A percentile compares a stretch with the other conserved stretches of the same genome.
Conservation (phyloP, 495 filamentous ascomycete genomes). For the Lindgomyces ingoldianus region DNA sequence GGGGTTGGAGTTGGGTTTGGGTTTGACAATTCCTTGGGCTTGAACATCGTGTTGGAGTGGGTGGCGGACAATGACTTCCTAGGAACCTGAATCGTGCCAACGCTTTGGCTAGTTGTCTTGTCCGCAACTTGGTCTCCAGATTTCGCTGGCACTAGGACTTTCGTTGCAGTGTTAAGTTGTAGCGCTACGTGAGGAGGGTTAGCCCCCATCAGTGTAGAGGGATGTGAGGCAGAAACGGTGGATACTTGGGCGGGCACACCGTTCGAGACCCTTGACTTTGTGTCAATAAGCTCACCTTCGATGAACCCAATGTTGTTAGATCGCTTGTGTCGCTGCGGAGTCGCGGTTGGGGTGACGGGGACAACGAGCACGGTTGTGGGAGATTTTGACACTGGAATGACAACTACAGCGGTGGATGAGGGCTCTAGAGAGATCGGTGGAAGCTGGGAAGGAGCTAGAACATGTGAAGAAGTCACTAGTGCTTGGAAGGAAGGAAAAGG, state of each 20-base stretch:
- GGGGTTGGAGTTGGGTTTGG: background rate
- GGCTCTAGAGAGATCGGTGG: background rate
- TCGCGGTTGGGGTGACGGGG: background rate
- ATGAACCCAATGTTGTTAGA: too few species aligned
- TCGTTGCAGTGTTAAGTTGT: too few species aligned
- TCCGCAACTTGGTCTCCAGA: too few species aligned
- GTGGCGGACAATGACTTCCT: background rate
- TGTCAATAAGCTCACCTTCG: too few species aligned
- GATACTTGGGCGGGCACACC: too few species aligned
- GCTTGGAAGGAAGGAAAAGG: background rate
- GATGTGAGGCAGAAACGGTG: too few species aligned
- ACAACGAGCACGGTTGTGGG: background rate
- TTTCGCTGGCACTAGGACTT: too few species aligned
- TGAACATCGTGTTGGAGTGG: background rate
- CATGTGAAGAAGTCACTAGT: background rate
- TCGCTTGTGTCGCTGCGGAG: background rate
- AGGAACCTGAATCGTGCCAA: too few species aligned
- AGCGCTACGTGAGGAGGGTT: too few species aligned
- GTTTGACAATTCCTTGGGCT: background rate
- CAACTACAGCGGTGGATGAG: background rate
- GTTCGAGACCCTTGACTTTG: too few species aligned
- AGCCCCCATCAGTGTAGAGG: too few species aligned
- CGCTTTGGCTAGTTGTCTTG: too few species aligned
- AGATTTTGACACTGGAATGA: background rate
- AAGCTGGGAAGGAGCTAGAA: background rate